Evolutionary conservation across 164 flowering plant species (phyloP).

Genomic region (Annona cherimola): DNA sequence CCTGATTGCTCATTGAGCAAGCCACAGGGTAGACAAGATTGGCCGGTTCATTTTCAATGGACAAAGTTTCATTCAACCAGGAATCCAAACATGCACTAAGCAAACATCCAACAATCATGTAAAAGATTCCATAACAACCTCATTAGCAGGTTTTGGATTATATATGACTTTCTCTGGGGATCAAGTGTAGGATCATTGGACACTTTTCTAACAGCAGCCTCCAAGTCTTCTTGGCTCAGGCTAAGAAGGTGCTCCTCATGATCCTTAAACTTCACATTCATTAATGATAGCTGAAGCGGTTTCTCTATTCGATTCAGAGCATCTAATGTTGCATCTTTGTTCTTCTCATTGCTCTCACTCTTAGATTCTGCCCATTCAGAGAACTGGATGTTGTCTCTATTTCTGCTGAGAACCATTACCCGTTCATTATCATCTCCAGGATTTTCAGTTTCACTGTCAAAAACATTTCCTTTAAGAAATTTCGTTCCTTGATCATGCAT

Average conservation of each 20-base stretch:
- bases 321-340: conserved; percentile 10
- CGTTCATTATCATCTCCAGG: conserved; percentile 12
- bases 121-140: conserved; percentile 36
- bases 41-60: background rate
- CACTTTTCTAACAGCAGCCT: conserved; percentile 52
- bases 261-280: conserved; percentile 20
- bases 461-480: conserved; percentile 9
- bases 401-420: conserved; percentile 13
- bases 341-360: conserved; percentile 25
- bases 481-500: conserved; percentile 10
- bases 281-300: conserved; percentile 18
- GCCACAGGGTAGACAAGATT: background rate
- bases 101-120: background rate
- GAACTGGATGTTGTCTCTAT: conserved; percentile 14
- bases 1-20: no score
- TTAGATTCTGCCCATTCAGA: conserved; percentile 17
- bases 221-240: conserved; percentile 63
- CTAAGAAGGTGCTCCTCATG: conserved; percentile 28
- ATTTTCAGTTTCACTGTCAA: conserved; percentile 11
- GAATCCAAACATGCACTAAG: background rate
- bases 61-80: background rate
- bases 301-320: conserved; percentile 15
- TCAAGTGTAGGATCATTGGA: conserved; percentile 59
- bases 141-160: conserved; percentile 66
- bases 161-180: conserved; percentile 40